These are phyloP conservation scores for Geotrichum bryndzae DNA, from an alignment of 1,139 yeast genomes.

Conservation along the genomic window DNA sequence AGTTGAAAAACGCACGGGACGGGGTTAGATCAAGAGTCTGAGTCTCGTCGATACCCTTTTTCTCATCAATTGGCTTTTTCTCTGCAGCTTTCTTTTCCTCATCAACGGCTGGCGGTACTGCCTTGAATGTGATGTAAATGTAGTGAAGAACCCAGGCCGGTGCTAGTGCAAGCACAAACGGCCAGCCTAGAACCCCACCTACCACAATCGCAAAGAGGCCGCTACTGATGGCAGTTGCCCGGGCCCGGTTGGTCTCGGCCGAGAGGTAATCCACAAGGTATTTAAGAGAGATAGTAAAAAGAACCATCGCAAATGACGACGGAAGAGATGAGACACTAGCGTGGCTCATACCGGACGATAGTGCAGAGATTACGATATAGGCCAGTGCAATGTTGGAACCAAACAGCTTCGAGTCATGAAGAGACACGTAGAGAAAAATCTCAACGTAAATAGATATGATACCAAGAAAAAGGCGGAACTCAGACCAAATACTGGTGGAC, in stretches of 20 bases:
- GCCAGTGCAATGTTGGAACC: slow-evolving; percentile 43
- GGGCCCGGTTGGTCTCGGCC: slow-evolving; percentile 16
- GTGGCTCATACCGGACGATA: slow-evolving; percentile 70
- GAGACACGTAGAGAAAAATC: slow-evolving; percentile 38
- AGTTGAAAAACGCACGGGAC: slow-evolving; percentile 2
- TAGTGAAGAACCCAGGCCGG: slow-evolving; percentile 16
- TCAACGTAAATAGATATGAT: slow-evolving; percentile 52
- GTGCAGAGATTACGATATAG: slow-evolving; percentile 47
- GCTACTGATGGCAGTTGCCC: slow-evolving; percentile 22
- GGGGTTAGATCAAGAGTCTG: neutral
- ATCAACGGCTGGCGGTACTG: neutral
- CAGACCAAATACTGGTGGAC: slow-evolving; percentile 37
- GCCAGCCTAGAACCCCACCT: slow-evolving; percentile 89
- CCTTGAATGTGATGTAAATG: neutral
- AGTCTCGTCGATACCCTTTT: neutral
- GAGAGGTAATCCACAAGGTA: slow-evolving; percentile 33
- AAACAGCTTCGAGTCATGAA: neutral
- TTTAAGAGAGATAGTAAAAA: slow-evolving; percentile 51
- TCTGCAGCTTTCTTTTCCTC: neutral
- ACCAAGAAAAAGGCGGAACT: slow-evolving; percentile 50
- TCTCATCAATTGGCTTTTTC: neutral
- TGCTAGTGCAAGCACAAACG: slow-evolving; percentile 66
- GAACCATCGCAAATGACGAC: slow-evolving; percentile 76
- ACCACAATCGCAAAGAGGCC: slow-evolving; percentile 50
- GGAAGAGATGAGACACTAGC: slow-evolving; percentile 83